Evolutionary conservation across 257 asterid species (phyloP), one percentile per base, ranked within the genome.

Genomic region (Nyctanthes arbortristis): DNA sequence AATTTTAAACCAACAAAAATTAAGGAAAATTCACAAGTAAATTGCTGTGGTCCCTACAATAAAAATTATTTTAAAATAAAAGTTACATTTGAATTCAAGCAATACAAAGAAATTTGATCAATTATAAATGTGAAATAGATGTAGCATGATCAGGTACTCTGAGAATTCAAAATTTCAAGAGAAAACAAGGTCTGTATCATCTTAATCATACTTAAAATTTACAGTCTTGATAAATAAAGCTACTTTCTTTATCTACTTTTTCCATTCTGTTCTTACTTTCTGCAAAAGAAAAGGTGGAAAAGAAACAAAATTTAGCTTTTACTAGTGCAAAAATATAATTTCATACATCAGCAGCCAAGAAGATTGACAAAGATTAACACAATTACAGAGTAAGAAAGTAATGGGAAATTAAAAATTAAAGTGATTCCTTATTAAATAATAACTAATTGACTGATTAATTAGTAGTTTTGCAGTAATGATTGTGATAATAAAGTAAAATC

Each of bases 291-390:
- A 67, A 70, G 68, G 59, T 8, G 75, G 1, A 8, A 52, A 24
- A 52, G 13, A 49, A 60, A 22, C 73, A 80, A 73, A 37, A 35
- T 57, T 61, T 3, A 47, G 58, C 80, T 71, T 77, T 25, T 33
- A 58, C 39, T 43, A 74, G 52, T 76, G 69, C 25, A 52, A 57
- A 66, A 30, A 40, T 7, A 0, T 55, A 22, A 1, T 47, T 61
- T 30, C 22, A 72, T 24, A 61, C 73, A 71, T 59, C 71, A 31
- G 22, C 68, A 58, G 24, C 77, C 65, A 59, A 43, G 18, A n/a
- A 45, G 29, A 34, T 13, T 39, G 47, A 39, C 11, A 39, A 12
- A 10, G 25, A n/a, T n/a, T 5, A n/a, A 43, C n/a, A 45, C 3
- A 45, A 45, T n/a, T 45, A n/a, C 6, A 14, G 22, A n/a, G 7